Evolutionary conservation across 306 rosid genomes (phyloP), one percentile per base, ranked within the genome.

Genomic region (Cicer cuneatum): DNA sequence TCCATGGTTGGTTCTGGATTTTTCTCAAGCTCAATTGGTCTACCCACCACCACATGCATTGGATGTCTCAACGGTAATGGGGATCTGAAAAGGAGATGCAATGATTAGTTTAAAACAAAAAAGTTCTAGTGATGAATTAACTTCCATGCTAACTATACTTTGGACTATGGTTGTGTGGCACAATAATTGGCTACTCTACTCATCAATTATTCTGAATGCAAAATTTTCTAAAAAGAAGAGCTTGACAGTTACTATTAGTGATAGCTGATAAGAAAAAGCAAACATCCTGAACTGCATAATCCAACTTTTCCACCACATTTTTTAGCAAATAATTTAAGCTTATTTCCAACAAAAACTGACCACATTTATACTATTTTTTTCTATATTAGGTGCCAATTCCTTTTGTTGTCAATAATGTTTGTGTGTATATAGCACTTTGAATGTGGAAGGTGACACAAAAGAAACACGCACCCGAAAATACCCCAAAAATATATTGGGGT

Each of bases 401-500:
- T 41, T 73, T 61, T 57, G 52, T 80, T 66, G 75, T 45, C 53
- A 60, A 14, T 10, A 29, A 33, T 66, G 72, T 66, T 10, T 66
- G 54, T 29, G 29, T 7, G 33, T 39, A 29, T 7, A 12, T 18
- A 37, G 51, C 72, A 73, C 68, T 74, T 33, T 52, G 48, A 45
- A 72, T 52, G 65, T 1, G 51, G 40, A 75, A 65, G 65, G 54
- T 39, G 51, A 59, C 41, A 46, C 24, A 2, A 37, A 42, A 66
- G 62, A 57, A 49, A 77, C 9, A 76, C 98, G 48, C 85, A 91
- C 98, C 98, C 92, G 10, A 85, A 83, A 77, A 91, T 56, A 80
- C 98, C 98, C 98, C 96, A 91, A 71, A 89, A 93, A 71, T 61
- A 81, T 65, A 93, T 60, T 21, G 97, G 98, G 47, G 92, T 74